Conservation (phyloP, 2,329 filamentous ascomycete species). For the Gnomoniopsis sp. region DNA sequence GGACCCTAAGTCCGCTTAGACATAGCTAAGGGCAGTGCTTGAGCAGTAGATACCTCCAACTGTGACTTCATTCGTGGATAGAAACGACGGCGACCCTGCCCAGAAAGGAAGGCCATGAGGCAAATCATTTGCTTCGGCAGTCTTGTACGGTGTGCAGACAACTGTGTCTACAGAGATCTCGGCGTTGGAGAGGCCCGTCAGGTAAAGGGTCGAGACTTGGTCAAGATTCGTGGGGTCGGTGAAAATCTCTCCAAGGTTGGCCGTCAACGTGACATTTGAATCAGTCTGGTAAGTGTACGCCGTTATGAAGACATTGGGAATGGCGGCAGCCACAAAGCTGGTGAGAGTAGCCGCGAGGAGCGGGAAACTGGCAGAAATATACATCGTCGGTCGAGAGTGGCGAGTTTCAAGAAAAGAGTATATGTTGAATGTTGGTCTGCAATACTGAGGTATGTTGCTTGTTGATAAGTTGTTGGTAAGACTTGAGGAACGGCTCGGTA, state of each 20-base stretch:
- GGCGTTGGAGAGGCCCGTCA: neutral
- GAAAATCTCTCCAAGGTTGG: neutral
- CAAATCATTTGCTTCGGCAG: neutral
- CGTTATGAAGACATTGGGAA: neutral
- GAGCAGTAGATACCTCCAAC: constrained; percentile 2
- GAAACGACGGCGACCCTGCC: neutral
- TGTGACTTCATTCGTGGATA: neutral
- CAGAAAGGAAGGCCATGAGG: neutral
- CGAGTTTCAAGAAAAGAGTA: too few relatives aligned
- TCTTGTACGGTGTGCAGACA: constrained; percentile 1
- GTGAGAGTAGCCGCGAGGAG: neutral
- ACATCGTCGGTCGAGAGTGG: neutral
- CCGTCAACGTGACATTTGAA: neutral
- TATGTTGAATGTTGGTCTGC: too few relatives aligned
- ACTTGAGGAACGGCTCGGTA: too few relatives aligned
- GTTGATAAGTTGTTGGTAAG: too few relatives aligned
- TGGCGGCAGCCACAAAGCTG: neutral
- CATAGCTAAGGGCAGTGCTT: neutral
- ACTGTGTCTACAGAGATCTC: neutral
- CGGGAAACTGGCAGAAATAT: neutral
- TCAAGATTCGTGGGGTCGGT: neutral
- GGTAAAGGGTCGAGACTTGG: neutral
- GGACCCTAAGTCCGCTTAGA: too few relatives aligned
- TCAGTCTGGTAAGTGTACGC: neutral
- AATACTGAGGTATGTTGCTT: too few relatives aligned